phyloP scores from a whole-genome alignment of 2,329 filamentous ascomycete genomes.

The Cladobotryum mycophilum region DNA sequence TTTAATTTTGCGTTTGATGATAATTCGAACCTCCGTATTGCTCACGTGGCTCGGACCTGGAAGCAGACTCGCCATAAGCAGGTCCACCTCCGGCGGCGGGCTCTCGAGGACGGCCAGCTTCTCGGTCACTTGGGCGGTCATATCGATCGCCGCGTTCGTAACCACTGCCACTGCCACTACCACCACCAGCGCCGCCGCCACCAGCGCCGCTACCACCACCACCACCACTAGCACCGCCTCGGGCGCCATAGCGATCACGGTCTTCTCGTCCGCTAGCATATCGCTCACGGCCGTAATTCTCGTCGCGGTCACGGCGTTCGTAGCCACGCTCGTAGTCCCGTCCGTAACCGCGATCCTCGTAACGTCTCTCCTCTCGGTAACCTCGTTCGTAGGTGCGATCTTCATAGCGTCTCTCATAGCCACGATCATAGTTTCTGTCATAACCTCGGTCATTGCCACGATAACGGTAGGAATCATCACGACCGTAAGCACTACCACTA shows the following conservation, averaged over 20 bases:
- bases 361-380: conserved; percentile 41
- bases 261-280: conserved; percentile 41
- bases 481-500: conserved; percentile 42
- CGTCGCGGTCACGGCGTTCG: conserved; percentile 43
- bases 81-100: conserved; percentile 27
- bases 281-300: conserved; percentile 33
- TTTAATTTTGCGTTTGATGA: conserved; percentile 12
- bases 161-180: conserved; percentile 16
- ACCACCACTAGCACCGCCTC: conserved; percentile 31
- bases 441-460: conserved; percentile 39
- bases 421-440: conserved; percentile 41
- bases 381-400: conserved; percentile 46
- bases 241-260: conserved; percentile 35
- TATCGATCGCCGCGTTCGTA: conserved; percentile 46
- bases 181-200: conserved; percentile 16
- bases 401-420: conserved; percentile 35
- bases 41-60: conserved; percentile 39
- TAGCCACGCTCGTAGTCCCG: conserved; percentile 54
- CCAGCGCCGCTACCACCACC: conserved; percentile 18
- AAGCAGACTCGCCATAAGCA: conserved; percentile 35
- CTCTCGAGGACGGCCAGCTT: conserved; percentile 35
- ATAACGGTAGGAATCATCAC: conserved; percentile 54
- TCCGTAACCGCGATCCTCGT: conserved; percentile 42
- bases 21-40: conserved; percentile 36
- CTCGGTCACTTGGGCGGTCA: conserved; percentile 39